phyloP scores from a whole-genome alignment of 257 asterid species.

The Ballota nigra region DNA sequence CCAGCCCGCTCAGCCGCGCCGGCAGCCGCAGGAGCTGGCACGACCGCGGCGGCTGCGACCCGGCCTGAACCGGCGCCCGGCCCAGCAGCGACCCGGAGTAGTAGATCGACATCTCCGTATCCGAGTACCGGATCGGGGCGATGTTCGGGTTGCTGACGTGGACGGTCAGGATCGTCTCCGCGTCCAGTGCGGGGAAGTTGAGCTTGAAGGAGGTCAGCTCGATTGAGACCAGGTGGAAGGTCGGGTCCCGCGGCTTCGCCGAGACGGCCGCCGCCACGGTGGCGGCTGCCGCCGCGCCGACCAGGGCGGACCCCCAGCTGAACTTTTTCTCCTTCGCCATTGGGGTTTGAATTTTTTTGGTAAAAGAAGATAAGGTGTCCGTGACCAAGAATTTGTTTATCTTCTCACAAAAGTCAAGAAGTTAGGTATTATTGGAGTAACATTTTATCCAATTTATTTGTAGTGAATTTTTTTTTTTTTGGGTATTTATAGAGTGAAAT shows the following conservation, averaged over 20 bases:
- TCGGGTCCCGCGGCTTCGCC: conserved; percentile 72
- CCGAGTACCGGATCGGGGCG: conserved; percentile 65
- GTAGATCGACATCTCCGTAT: conserved; percentile 70
- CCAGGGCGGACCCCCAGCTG: conserved; percentile 85
- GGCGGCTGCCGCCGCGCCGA: conserved; percentile 79
- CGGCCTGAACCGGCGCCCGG: conserved; percentile 69
- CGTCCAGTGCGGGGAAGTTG: conserved; percentile 82
- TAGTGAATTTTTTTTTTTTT: too few relatives aligned
- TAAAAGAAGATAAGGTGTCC: too few relatives aligned
- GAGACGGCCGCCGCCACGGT: conserved; percentile 43
- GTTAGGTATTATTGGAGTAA: too few relatives aligned
- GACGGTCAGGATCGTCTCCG: conserved; percentile 72
- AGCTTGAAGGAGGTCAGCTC: conserved; percentile 79
- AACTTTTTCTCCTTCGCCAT: conserved; percentile 41
- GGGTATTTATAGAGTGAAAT: too few relatives aligned
- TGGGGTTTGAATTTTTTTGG: too few relatives aligned
- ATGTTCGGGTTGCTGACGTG: conserved; percentile 95
- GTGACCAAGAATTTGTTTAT: too few relatives aligned
- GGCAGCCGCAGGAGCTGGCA: conserved; percentile 87
- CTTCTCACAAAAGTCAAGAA: too few relatives aligned
- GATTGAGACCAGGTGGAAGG: conserved; percentile 82
- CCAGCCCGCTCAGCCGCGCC: conserved; percentile 68
- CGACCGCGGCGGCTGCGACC: conserved; percentile 86
- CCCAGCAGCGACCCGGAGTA: conserved; percentile 83
- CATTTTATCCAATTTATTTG: too few relatives aligned